Evolutionary conservation across 371 early-diverging fungal genomes (phyloP), one percentile per base, ranked within the genome.

Genomic region (Mucor piriformis): DNA sequence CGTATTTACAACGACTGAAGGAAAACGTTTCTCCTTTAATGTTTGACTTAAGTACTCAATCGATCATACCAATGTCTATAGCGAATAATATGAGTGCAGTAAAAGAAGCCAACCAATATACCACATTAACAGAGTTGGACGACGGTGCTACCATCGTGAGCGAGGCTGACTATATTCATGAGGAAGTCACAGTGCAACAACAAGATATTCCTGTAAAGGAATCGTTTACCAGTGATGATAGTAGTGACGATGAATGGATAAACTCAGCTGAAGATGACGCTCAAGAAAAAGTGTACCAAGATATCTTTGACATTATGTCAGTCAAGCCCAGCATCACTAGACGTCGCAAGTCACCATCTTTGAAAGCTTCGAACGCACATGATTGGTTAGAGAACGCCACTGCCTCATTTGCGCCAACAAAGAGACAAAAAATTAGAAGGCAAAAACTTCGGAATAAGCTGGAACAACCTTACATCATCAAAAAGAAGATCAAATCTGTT

Each of bases 311-410:
- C 16, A 15, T 38, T 6, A 38, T 38, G 38, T 38, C 38, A 8
- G 29, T 29, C 15, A 38, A 34, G 34, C 34, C n/a, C 13, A 38
- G 11, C 38, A 38, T 38, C n/a, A 38, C 5, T 13, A 10, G n/a
- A n/a, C 38, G n/a, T 15, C n/a, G 38, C 15, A 12, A 38, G 29
- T 29, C 29, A 1, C 1, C 29, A 8, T 1, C 29, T 29, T 29
- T 29, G 29, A 62, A 56, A 24, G 6, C 0, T 1, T 34, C 46
- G 1, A 23, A 15, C 0, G 63, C 50, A 18, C 33, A 53, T 2
- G 42, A 57, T 50, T 64, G 64, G 64, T 25, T 59, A 1, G 43
- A 34, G 33, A 20, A 64, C 23, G 55, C 8, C 49, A 49, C 23
- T 6, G n/a, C 6, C 5, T 3, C 38, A 3, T n/a, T 38, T 38